These are phyloP conservation scores for Acrocalymma vagum DNA, from an alignment of 2,329 filamentous ascomycete genomes.

Conservation along the genomic window DNA sequence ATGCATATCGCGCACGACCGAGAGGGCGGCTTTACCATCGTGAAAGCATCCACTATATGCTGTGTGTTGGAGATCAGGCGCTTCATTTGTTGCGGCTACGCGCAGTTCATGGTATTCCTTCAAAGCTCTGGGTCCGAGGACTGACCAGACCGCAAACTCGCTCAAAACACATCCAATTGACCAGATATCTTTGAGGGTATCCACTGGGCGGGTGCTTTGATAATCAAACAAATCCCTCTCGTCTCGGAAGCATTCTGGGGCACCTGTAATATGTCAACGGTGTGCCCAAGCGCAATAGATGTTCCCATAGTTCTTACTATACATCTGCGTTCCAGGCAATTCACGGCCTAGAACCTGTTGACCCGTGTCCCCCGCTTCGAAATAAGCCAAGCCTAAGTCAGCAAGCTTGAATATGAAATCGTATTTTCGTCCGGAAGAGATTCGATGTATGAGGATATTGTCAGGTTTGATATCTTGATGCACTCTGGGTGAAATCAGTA, in stretches of 20 bases:
- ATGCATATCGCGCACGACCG: constrained; percentile 13
- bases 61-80: constrained; percentile 1
- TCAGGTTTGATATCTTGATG: constrained; percentile 56
- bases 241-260: constrained; percentile 25
- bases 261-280: constrained; percentile 12
- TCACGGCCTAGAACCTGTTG: constrained; percentile 14
- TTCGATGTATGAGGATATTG: constrained; percentile 49
- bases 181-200: constrained; percentile 50
- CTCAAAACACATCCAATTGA: constrained; percentile 39
- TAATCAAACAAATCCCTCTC: constrained; percentile 8
- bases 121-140: constrained; percentile 18
- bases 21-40: constrained; percentile 16
- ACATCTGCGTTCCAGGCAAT: constrained; percentile 44
- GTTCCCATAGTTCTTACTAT: constrained; percentile 32
- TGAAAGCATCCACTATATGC: constrained; percentile 28
- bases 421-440: neutral
- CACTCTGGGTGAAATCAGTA: constrained; percentile 32
- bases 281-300: neutral
- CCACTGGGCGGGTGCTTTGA: constrained; percentile 14
- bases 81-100: constrained; percentile 1
- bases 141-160: constrained; percentile 28
- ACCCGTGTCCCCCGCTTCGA: constrained; percentile 14
- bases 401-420: constrained; percentile 47
- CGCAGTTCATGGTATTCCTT: constrained; percentile 16
- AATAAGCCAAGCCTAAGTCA: constrained; percentile 47